Base-by-base conservation (phyloP, 257 asterid genomes). In the Solanum medicagineum region DNA sequence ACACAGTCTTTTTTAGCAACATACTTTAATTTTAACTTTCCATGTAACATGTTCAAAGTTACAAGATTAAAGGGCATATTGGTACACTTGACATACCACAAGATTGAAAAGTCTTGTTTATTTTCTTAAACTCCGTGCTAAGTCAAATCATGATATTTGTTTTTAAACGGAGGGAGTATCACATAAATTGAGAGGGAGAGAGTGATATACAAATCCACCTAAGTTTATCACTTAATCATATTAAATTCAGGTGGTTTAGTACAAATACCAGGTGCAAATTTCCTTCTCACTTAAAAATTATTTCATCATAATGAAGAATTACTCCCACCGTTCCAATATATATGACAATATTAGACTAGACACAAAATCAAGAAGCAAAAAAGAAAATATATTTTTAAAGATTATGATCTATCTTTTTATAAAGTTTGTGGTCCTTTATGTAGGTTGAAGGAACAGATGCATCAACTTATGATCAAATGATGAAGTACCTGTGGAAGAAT, bases 401-500 rank as follows among this genome's bases (percentile, higher is more conserved):
- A 9, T 59, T 59, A 26, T n/a, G 66, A 59, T 9, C 29, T 59
- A 59, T n/a, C 7, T 9, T 59, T 59, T 51, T 59, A 36, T n/a
- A 59, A 59, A 20, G 4, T 44, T 1, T 71, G 11, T 73, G 36
- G 56, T 73, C 57, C 40, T 12, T 74, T 45, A 45, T 74, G n/a
- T 47, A 74, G 81, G 81, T 47, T n/a, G 59, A 74, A 74, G 59
- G 40, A 45, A 74, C 13, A 47, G 55, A 74, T 45, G n/a, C 40
- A 14, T 47, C 81, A 13, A 57, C 59, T 45, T 26, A 59, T 36
- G 42, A 36, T 59, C 42, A 74, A 3, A 74, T 74, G 81, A 47
- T 74, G 81, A 74, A n/a, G 10, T 47, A 22, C 59, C 59, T 45
- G 0, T n/a, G 81, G 83, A 85, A 51, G 85, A 90, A 88, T 81